These are phyloP conservation scores for Aspergillus sclerotiicarbonarius DNA, from an alignment of 495 filamentous ascomycete genomes.

Conservation along the genomic window DNA sequence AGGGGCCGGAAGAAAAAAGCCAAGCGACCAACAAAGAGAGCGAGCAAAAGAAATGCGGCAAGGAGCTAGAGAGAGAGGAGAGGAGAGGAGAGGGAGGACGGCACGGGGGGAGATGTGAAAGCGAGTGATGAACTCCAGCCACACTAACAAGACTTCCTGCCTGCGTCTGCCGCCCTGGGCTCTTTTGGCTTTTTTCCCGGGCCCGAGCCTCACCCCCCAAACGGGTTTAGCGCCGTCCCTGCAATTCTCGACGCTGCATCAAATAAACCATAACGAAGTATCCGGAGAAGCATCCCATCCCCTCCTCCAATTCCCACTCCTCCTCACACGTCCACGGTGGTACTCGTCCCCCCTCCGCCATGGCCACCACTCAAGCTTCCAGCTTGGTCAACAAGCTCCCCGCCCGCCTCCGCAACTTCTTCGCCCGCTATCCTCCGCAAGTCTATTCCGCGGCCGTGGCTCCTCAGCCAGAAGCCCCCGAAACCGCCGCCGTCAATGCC, in stretches of 20 bases:
- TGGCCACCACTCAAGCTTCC: slow-evolving; percentile 22
- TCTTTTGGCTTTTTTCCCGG: slow-evolving; percentile 23
- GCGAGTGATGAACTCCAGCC: background rate
- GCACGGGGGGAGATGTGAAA: background rate
- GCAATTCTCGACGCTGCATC: slow-evolving; percentile 16
- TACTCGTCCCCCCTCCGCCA: slow-evolving; percentile 7
- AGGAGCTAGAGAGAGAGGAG: background rate
- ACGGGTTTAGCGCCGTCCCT: slow-evolving; percentile 20
- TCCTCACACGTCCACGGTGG: background rate
- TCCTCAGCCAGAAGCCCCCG: slow-evolving; percentile 26
- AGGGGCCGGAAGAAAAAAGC: background rate
- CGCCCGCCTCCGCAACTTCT: slow-evolving; percentile 76
- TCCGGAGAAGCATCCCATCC: background rate
- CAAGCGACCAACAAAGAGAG: background rate
- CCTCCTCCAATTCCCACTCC: too few relatives aligned
- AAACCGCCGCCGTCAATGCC: slow-evolving; percentile 1
- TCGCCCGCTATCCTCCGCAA: slow-evolving; percentile 80
- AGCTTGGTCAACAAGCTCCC: slow-evolving; percentile 45
- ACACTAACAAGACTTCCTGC: slow-evolving; percentile 1
- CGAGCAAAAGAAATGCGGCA: background rate
- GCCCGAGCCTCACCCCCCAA: slow-evolving; percentile 12
- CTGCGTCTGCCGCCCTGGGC: slow-evolving; percentile 14
- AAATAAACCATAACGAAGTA: background rate
- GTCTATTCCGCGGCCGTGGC: slow-evolving; percentile 40
- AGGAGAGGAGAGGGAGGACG: background rate